A percentile compares a stretch with the other conserved stretches of the same genome.
These are phyloP conservation scores for Rutstroemia sp. DNA, from an alignment of 2,329 filamentous ascomycete genomes.

Conservation along the genomic window DNA sequence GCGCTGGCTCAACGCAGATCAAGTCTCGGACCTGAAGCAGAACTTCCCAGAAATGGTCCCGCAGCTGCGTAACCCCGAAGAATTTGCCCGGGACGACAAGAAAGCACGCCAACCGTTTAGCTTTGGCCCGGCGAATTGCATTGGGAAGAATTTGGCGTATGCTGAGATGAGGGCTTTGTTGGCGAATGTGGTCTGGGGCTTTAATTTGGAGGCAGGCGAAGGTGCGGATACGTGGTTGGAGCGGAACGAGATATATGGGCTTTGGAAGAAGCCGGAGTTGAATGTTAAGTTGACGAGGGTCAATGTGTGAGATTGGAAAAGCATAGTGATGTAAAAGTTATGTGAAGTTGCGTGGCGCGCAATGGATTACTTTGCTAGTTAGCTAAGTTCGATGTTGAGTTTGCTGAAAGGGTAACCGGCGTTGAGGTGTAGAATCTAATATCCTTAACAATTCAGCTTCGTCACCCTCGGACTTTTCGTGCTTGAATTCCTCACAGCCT, in stretches of 20 bases:
- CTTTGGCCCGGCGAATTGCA: conserved; percentile 1
- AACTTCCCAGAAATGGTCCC: not conserved
- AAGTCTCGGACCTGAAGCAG: not conserved
- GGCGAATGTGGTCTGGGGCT: conserved; percentile 2
- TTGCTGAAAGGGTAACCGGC: too few relatives aligned
- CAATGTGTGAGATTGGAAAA: not conserved
- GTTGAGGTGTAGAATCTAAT: too few relatives aligned
- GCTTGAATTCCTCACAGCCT: too few relatives aligned
- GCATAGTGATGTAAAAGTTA: too few relatives aligned
- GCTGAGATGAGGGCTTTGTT: conserved; percentile 6
- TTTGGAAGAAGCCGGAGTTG: conserved; percentile 3
- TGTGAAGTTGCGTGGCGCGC: too few relatives aligned
- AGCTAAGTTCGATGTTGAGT: too few relatives aligned
- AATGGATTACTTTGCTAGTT: too few relatives aligned
- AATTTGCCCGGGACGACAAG: not conserved
- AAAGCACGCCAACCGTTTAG: conserved; percentile 6
- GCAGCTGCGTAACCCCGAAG: not conserved
- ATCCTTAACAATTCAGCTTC: too few relatives aligned
- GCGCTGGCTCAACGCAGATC: not conserved
- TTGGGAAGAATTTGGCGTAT: conserved; percentile 9
- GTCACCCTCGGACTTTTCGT: too few relatives aligned
- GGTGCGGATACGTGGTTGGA: not conserved
- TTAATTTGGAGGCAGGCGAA: conserved; percentile 1
- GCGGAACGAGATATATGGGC: not conserved
- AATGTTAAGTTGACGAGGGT: conserved; percentile 4